Percentiles rank a stretch among this genome's conserved stretches.
Evolutionary conservation across 2,329 filamentous ascomycete genomes (phyloP).

Genomic region (Escovopsis weberi): DNA sequence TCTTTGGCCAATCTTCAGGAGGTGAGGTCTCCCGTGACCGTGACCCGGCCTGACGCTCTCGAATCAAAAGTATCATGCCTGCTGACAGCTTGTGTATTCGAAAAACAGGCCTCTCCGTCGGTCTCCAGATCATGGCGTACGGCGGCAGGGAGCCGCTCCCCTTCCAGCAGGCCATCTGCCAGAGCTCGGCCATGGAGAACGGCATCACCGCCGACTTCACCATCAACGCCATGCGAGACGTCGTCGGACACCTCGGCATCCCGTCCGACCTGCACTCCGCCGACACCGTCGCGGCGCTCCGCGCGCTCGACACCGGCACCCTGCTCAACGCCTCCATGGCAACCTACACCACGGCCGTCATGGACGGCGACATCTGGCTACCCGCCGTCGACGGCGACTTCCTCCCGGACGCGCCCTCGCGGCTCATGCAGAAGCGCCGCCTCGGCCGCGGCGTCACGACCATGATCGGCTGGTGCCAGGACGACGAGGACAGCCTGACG

Average conservation of each 20-base stretch:
- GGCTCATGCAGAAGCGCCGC: conserved; percentile 38
- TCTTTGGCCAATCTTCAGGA: conserved; percentile 19
- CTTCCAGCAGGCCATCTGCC: conserved; percentile 30
- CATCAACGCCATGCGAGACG: conserved; percentile 27
- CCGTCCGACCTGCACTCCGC: conserved; percentile 23
- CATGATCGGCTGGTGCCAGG: conserved; percentile 38
- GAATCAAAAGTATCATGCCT: not conserved
- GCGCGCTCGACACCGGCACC: conserved; percentile 24
- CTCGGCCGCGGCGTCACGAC: conserved; percentile 48
- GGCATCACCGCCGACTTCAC: conserved; percentile 34
- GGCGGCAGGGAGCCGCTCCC: conserved; percentile 26
- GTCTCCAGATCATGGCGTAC: conserved; percentile 34
- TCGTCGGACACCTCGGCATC: conserved; percentile 28
- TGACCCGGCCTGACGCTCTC: no score
- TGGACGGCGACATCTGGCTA: conserved; percentile 37
- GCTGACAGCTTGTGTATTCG: not conserved
- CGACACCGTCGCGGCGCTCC: conserved; percentile 32
- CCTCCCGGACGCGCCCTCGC: conserved; percentile 26
- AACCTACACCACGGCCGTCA: conserved; percentile 26
- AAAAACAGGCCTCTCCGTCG: conserved; percentile 23
- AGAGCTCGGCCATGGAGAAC: conserved; percentile 35
- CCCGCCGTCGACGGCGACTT: conserved; percentile 30
- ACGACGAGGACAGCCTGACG: conserved; percentile 30
- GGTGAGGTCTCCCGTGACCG: not conserved
- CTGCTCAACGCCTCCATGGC: conserved; percentile 29